Conservation (phyloP, 2,329 filamentous ascomycete species). For the Alternaria ventricosa region DNA sequence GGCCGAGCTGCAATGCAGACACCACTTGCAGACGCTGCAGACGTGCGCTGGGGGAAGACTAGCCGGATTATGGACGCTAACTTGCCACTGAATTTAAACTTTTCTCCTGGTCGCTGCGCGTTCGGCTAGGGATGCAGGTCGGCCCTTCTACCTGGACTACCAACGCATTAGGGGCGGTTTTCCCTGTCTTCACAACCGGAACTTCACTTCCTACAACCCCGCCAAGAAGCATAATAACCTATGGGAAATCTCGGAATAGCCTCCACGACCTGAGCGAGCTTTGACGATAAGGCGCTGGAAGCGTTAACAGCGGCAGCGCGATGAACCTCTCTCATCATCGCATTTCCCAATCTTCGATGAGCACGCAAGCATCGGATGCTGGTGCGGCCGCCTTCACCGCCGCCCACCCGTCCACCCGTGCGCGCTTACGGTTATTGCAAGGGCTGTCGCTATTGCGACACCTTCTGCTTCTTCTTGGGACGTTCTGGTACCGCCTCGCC, state of each 20-base stretch:
- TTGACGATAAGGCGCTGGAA: conserved; percentile 4
- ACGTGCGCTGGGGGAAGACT: conserved; percentile 19
- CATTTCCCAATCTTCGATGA: conserved; percentile 19
- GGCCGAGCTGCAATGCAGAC: conserved; percentile 34
- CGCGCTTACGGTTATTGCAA: conserved; percentile 4
- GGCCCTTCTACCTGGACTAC: conserved; percentile 30
- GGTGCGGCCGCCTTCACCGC: conserved; percentile 30
- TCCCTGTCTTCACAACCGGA: conserved; percentile 27
- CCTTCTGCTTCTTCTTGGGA: conserved; percentile 71
- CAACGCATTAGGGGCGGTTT: conserved; percentile 16
- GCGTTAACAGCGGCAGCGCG: conserved; percentile 14
- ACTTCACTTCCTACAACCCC: conserved; percentile 18
- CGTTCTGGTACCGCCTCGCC: conserved; percentile 60
- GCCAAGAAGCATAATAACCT: conserved; percentile 24
- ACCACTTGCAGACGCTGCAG: conserved; percentile 21
- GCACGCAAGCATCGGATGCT: conserved; percentile 27
- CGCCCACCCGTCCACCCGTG: conserved; percentile 18
- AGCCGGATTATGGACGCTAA: conserved; percentile 30
- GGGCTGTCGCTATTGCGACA: conserved; percentile 36
- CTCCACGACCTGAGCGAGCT: conserved; percentile 19
- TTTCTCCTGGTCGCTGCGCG: conserved; percentile 24
- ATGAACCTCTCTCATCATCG: conserved; percentile 31
- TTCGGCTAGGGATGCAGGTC: conserved; percentile 24
- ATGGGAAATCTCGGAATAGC: conserved; percentile 24
- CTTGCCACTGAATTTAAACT: conserved; percentile 37